A percentile compares a stretch with the other conserved stretches of the same genome.
Evolutionary conservation across 352 stramenopile species (phyloP).

Genomic region (Phytophthora idaei): DNA sequence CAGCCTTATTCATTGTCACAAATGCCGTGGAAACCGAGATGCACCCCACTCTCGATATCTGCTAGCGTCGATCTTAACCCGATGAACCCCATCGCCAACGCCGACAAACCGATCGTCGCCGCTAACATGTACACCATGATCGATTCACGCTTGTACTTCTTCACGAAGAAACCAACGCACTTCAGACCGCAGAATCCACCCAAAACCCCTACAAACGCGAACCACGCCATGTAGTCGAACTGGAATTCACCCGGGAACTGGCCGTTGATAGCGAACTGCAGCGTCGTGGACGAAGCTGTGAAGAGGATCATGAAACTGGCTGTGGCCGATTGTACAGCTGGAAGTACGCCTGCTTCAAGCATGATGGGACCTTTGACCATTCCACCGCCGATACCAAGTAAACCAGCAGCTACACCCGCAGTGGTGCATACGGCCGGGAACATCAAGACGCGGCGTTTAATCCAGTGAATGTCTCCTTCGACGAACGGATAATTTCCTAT

Average conservation of each 20-base stretch:
- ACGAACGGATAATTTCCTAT: conserved; percentile 69
- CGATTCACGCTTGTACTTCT: conserved; percentile 87
- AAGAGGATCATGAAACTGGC: conserved; percentile 91
- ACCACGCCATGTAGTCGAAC: conserved; percentile 91
- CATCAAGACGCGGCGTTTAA: conserved; percentile 76
- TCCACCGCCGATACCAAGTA: conserved; percentile 95
- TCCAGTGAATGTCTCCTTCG: conserved; percentile 95
- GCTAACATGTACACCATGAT: conserved; percentile 80
- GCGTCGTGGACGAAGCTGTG: conserved; percentile 92
- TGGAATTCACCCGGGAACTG: conserved; percentile 73
- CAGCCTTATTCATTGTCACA: conserved; percentile 50
- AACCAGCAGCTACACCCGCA: conserved; percentile 93
- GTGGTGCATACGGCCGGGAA: conserved; percentile 93
- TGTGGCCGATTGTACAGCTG: conserved; percentile 86
- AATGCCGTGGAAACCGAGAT: conserved; percentile 66
- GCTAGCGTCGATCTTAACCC: conserved; percentile 49
- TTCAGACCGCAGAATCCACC: conserved; percentile 72
- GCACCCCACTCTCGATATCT: conserved; percentile 56
- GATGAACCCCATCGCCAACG: conserved; percentile 66
- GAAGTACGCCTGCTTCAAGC: conserved; percentile 96
- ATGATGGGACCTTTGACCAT: conserved; percentile 98
- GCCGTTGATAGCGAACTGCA: conserved; percentile 79
- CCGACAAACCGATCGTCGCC: conserved; percentile 73
- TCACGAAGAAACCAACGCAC: conserved; percentile 87
- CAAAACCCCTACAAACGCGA: conserved; percentile 90